Evolutionary conservation across 257 asterid species (phyloP), one percentile per base, ranked within the genome.

Genomic region (Solanum clarkiae): DNA sequence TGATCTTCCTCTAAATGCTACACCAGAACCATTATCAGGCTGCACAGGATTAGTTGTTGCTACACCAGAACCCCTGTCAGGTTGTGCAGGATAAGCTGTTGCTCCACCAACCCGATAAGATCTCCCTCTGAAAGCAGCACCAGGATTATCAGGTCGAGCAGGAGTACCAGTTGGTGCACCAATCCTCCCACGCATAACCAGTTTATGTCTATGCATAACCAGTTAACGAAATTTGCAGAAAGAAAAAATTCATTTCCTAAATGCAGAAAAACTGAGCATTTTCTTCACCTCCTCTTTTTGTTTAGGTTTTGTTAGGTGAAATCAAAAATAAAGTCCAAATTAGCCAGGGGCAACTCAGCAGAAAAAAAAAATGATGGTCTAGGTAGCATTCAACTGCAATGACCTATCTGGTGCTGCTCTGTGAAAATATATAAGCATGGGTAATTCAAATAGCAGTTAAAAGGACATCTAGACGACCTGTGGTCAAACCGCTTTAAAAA

Each of bases 1-100:
- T 17, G 99, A 94, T 91, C 99, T 90, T 83, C 99, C 99, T 81
- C 98, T 90, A 90, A 95, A 95, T 24, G 88, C 92, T 54, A 81
- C 90, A 65, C 92, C 92, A 40, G 94, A 60, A 87, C 90, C 85
- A 87, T 94, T 89, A 20, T 95, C 97, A 10, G 89, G 89, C 88
- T 90, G 93, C 75, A 92, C 85, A 2, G 85, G 44, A 51, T 24
- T 83, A 84, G 24, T 77, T 2, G 84, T 24, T 18, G 96, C 94
- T 62, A 90, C 92, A 71, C 93, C 92, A 40, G 93, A 66, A 87
- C 89, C 84, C 89, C 94, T 89, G 13, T 94, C 97, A 10, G 88
- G 89, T 90, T 90, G 93, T 80, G 93, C 85, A 2, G 86, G 68
- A 63, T 24, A 82, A 84, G 15, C 77, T 3, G 85, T 29, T 22